Conservation (phyloP, 2,329 filamentous ascomycete genomes). For the Trichoderma citrinoviride region DNA sequence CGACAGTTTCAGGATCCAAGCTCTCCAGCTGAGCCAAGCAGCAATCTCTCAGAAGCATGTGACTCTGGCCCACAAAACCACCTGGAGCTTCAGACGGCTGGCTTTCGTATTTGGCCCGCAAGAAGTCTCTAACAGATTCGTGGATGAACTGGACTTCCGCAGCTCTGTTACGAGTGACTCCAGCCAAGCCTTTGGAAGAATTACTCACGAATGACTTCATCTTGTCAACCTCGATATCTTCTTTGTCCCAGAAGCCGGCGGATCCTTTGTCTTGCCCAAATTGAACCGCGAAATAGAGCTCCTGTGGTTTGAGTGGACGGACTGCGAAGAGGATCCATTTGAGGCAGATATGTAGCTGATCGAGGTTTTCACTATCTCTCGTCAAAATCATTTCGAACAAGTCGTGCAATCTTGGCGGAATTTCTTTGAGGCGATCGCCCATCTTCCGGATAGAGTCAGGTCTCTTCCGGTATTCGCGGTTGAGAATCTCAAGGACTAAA, state of each 20-base stretch:
- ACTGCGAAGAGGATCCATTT: conserved; percentile 52
- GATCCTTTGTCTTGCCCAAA: background rate
- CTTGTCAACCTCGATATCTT: conserved; percentile 9
- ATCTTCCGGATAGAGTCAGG: conserved; percentile 27
- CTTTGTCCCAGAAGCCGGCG: background rate
- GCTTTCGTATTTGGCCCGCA: conserved; percentile 37
- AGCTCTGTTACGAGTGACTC: conserved; percentile 32
- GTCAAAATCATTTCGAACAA: conserved; percentile 53
- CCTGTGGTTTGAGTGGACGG: conserved; percentile 40
- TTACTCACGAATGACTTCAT: conserved; percentile 35
- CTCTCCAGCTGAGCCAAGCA: background rate
- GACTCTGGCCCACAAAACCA: background rate
- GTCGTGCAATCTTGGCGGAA: conserved; percentile 42
- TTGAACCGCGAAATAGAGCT: conserved; percentile 41
- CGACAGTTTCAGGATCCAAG: background rate
- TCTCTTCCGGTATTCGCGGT: conserved; percentile 33
- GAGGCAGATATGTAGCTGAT: conserved; percentile 45
- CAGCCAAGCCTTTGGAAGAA: conserved; percentile 47
- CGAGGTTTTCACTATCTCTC: conserved; percentile 43
- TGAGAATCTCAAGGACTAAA: conserved; percentile 40
- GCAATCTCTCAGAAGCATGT: background rate
- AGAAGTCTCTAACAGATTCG: conserved; percentile 48
- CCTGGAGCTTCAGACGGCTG: background rate
- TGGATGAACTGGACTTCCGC: conserved; percentile 47
- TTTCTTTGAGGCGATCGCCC: conserved; percentile 29